Evolutionary conservation across 495 filamentous ascomycete genomes (phyloP), one percentile per base, ranked within the genome.

Genomic region (Venustampulla echinocandica): DNA sequence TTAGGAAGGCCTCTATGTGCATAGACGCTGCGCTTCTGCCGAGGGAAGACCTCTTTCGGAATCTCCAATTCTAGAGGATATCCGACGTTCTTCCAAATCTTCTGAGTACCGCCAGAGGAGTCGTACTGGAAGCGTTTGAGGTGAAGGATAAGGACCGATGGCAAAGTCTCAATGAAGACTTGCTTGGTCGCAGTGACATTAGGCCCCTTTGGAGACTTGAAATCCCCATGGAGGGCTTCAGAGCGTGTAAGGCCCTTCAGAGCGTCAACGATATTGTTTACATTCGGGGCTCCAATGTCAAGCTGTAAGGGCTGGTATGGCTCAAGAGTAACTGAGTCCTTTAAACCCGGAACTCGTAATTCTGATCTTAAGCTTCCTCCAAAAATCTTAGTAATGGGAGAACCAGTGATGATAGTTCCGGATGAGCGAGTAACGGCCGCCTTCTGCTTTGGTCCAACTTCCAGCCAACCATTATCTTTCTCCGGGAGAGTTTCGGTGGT

Each of bases 81-180:
- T 27, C 87, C 90, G 54, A 98, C 73, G 65, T 89, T 90, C 70
- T 96, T 98, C 90, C 90, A 97, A 49, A 97, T 94, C 65, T 98
- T 98, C 58, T 95, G 85, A 0, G 89, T 93, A 10, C 89, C 88
- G 11, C 84, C 87, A n/a, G 78, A 72, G 55, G 80, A 84, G 45
- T 95, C 88, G 61, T 93, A 97, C 55, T 96, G 87, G 73, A 98
- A 98, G 10, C 93, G 86, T 64, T 98, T 98, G 9, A 98, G 72
- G 59, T 98, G 92, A 30, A 98, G 76, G 42, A 97, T 92, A 2
- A 98, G 77, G 14, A 97, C 86, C 13, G 89, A 87, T 3, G 92
- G 92, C 4, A 97, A 66, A 1, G 81, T 88, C 61, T 97, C 93
- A 50, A 98, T 94, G 60, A 94, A 86, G 4, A 96, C 77, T 58